Percentiles rank a stretch among this genome's conserved stretches.
phyloP scores from a whole-genome alignment of 345 rosid genomes.

The Syzygium aromaticum region DNA sequence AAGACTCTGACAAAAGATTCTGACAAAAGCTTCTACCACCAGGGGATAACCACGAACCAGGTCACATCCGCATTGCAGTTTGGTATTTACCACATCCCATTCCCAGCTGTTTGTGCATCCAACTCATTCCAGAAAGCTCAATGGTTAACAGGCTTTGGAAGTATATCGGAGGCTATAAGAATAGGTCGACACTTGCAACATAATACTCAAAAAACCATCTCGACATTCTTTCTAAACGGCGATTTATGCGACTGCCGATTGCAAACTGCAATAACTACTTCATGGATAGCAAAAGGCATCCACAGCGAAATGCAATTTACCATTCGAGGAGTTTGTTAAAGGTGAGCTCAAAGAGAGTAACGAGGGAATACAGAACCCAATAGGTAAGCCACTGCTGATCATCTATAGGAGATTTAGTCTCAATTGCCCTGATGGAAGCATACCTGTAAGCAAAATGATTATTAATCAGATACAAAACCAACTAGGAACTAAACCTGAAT shows the following conservation, averaged over 20 bases:
- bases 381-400: conserved; percentile 96
- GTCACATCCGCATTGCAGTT: not conserved
- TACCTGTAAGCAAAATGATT: conserved; percentile 32
- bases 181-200: not conserved
- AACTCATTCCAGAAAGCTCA: not conserved
- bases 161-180: not conserved
- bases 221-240: not conserved
- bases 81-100: not conserved
- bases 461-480: not conserved
- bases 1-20: not conserved
- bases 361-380: conserved; percentile 89
- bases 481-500: not conserved
- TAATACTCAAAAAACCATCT: not conserved
- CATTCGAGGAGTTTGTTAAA: conserved; percentile 84
- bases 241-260: not conserved
- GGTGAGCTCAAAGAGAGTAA: conserved; percentile 86
- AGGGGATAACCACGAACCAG: not conserved
- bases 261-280: not conserved
- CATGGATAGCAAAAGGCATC: not conserved
- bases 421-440: conserved; percentile 82
- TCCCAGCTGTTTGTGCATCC: not conserved
- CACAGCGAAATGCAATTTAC: conserved; percentile 19
- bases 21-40: not conserved
- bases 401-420: conserved; percentile 72
- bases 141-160: not conserved